Evolutionary conservation across 1,139 yeast species (phyloP), one percentile per base, ranked within the genome.

Genomic region (Pichia inconspicua): DNA sequence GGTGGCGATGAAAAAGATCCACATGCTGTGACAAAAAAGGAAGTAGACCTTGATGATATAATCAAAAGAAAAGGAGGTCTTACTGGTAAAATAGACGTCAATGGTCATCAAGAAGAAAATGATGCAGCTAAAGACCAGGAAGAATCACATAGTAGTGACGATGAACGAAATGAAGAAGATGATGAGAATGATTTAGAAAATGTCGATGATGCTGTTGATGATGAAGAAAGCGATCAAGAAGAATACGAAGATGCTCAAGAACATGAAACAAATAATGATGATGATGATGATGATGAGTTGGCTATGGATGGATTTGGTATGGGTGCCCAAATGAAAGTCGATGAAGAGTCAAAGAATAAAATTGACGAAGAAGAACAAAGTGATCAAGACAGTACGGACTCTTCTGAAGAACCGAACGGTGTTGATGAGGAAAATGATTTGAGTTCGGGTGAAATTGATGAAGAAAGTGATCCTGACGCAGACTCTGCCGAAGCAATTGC

Each of bases 21-120:
- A n/a, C 66, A 64, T 2, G 64, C 55, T 25, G 59, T 48, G 32
- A 58, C 53, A 8, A 74, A 65, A 55, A 80, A 75, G 55, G 87
- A 81, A 50, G 96, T 89, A n/a, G 94, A 88, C 68, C 72, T 89
- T 56, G 96, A 89, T 61, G 82, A 81, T 28, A 89, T 89, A 49
- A 84, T 89, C 58, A 80, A 84, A 68, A 77, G 90, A 66, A 84
- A 82, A 59, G 90, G 92, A 66, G 90, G 89, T 43, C 69, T 83
- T 48, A 52, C 57, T 28, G 75, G 81, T 27, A 75, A 76, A 48
- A 64, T 80, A 56, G 79, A 77, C 6, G 43, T 58, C 41, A 50
- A 43, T n/a, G 57, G 50, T 37, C 49, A 44, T 40, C 47, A 47
- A 25, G 45, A 47, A 27, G 57, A 65, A 22, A 67, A 64, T n/a